phyloP scores from a whole-genome alignment of 2,329 filamentous ascomycete species.

The Stemphylium lycopersici region DNA sequence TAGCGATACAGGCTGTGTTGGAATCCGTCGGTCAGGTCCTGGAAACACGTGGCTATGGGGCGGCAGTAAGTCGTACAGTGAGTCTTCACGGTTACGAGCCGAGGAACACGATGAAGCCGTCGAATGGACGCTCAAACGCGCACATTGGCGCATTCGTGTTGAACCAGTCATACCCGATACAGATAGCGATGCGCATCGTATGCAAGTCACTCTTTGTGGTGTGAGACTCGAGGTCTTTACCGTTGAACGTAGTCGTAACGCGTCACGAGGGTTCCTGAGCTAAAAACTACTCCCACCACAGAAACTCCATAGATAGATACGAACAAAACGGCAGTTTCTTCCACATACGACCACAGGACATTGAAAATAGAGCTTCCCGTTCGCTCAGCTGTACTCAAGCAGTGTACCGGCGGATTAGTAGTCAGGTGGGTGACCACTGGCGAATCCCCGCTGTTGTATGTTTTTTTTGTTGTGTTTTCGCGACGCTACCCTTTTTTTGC shows the following conservation, averaged over 20 bases:
- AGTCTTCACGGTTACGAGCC: slow-evolving; percentile 7
- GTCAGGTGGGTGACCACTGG: neutral
- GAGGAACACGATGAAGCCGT: slow-evolving; percentile 26
- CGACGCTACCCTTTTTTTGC: too few relatives aligned
- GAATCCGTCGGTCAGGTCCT: slow-evolving; percentile 16
- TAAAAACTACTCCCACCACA: neutral
- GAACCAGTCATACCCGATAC: slow-evolving; percentile 54
- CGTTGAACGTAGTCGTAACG: slow-evolving; percentile 70
- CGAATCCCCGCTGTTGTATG: slow-evolving; percentile 12
- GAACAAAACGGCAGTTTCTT: neutral
- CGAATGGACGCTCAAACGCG: slow-evolving; percentile 47
- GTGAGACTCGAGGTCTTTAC: slow-evolving; percentile 78
- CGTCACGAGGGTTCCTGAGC: slow-evolving; percentile 65
- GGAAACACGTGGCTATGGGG: neutral
- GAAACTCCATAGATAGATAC: neutral
- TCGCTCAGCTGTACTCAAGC: slow-evolving; percentile 3
- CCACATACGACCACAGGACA: slow-evolving; percentile 11
- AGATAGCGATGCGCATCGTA: slow-evolving; percentile 53
- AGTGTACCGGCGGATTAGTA: slow-evolving; percentile 6
- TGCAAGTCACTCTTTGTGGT: slow-evolving; percentile 75
- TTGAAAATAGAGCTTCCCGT: slow-evolving; percentile 1
- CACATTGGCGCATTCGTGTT: slow-evolving; percentile 59
- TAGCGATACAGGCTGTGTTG: slow-evolving; percentile 18
- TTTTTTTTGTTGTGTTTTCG: neutral
- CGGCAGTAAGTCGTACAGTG: neutral